Base-by-base conservation (phyloP, 768 basidiomycete species). In the Harrya chromipes region DNA sequence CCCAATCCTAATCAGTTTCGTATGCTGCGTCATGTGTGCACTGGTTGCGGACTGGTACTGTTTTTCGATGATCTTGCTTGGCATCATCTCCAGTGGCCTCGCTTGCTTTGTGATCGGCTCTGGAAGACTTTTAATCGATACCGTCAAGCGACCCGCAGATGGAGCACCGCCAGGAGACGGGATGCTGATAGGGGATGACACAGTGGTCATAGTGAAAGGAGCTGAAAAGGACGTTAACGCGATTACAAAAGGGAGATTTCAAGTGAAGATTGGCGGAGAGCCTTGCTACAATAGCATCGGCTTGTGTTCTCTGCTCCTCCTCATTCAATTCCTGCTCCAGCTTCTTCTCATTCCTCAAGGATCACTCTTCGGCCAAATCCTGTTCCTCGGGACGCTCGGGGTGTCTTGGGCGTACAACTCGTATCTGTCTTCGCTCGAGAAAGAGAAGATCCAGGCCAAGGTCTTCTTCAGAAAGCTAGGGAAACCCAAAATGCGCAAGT, bases 391-490 rank as follows among this genome's bases (percentile, higher is more conserved):
- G 1, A 55, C 70, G 1, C 59, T 72, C 13, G 63, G 52, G 4
- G 61, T 62, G 1, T 72, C 70, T 1, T 72, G 71, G 70, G 46
- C 16, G 1, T 70, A 72, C 45, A 72, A 72, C 36, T 61, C 66
- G 1, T 72, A 62, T 40, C 63, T 72, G 24, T 68, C 69, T 8
- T 66, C 63, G 0, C 53, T 77, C 60, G 74, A 77, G 45, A 63
- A 63, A 23, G 61, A 66, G 40, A 65, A 51, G 20, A 59, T 67
- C 11, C 66, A 66, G 39, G 57, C 42, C 8, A 41, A 53, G 1
- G 37, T 64, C 9, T 45, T 65, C 24, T 49, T 50, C 40, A 34
- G 52, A 17, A 56, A 53, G 21, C 49, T 65, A 1, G 54, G 47
- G 1, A 47, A 19, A 20, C 65, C 54, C 0, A 17, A 20, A 7